Evolutionary conservation across 2,329 filamentous ascomycete genomes (phyloP).

Genomic region (Penicillium sp.): DNA sequence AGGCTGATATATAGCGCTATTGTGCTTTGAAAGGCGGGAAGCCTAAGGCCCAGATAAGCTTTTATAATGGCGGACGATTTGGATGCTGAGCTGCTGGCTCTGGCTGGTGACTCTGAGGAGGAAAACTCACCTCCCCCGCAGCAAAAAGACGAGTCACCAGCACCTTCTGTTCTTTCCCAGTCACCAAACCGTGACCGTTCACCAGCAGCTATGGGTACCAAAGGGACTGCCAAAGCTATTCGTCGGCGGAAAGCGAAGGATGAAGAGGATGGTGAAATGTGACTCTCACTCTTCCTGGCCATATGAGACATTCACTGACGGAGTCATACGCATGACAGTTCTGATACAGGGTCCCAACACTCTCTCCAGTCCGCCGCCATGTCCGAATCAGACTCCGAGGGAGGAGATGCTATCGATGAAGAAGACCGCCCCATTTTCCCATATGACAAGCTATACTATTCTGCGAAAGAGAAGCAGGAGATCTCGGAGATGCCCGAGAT

Average conservation of each 20-base stretch:
- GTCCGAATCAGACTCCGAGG: slow-evolving; percentile 83
- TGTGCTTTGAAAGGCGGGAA: neutral
- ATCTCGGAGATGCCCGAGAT: slow-evolving; percentile 87
- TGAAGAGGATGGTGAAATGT: slow-evolving; percentile 80
- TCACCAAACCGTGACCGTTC: slow-evolving; percentile 36
- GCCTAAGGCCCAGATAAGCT: slow-evolving; percentile 2
- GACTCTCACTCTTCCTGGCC: slow-evolving; percentile 43
- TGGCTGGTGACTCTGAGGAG: slow-evolving; percentile 66
- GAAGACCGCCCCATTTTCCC: slow-evolving; percentile 60
- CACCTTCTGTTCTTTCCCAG: slow-evolving; percentile 47
- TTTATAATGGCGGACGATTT: slow-evolving; percentile 70
- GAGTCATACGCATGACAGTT: slow-evolving; percentile 46
- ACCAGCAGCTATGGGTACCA: slow-evolving; percentile 44
- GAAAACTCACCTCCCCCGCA: slow-evolving; percentile 51
- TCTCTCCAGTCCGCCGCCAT: slow-evolving; percentile 80
- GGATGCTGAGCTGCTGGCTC: slow-evolving; percentile 87
- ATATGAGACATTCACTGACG: slow-evolving; percentile 10
- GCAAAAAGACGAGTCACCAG: slow-evolving; percentile 53
- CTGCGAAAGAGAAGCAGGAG: slow-evolving; percentile 65
- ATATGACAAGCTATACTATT: slow-evolving; percentile 79
- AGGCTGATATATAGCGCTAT: neutral
- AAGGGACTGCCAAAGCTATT: slow-evolving; percentile 39
- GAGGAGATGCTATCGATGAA: slow-evolving; percentile 51
- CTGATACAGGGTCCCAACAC: slow-evolving; percentile 61
- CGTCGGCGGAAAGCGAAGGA: slow-evolving; percentile 51